Evolutionary conservation across 208 protist genomes (phyloP).

Genomic region (Leishmania guyanensis): DNA sequence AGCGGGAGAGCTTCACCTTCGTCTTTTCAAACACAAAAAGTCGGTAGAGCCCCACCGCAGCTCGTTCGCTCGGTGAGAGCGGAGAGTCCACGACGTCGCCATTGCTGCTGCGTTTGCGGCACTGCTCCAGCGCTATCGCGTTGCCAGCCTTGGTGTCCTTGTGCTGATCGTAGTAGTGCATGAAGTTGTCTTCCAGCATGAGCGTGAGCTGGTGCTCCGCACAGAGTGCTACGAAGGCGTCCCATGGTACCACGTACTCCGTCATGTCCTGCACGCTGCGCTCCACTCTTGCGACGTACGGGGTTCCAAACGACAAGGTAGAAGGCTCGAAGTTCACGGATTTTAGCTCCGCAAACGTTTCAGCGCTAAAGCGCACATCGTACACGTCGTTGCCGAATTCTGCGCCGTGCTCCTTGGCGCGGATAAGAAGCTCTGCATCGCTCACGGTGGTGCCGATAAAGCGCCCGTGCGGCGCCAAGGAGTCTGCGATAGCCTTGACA

Average conservation of each 20-base stretch:
- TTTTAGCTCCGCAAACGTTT: conserved; percentile 22
- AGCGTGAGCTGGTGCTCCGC: conserved; percentile 40
- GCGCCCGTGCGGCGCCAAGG: conserved; percentile 49
- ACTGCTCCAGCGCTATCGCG: conserved; percentile 24
- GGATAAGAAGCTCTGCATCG: conserved; percentile 50
- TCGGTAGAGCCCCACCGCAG: conserved; percentile 56
- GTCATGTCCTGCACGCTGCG: conserved; percentile 59
- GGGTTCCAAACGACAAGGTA: conserved; percentile 44
- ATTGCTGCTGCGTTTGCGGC: conserved; percentile 24
- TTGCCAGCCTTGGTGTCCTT: conserved; percentile 40
- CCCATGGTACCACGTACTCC: conserved; percentile 82
- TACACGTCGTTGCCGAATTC: conserved; percentile 59
- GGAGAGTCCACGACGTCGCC: conserved; percentile 30
- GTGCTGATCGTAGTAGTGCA: conserved; percentile 45
- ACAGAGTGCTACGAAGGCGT: conserved; percentile 51
- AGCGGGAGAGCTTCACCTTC: neutral
- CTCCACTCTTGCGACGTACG: conserved; percentile 71
- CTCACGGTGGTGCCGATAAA: conserved; percentile 80
- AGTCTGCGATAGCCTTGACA: conserved; percentile 42
- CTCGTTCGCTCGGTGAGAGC: conserved; percentile 41
- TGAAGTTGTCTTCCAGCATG: conserved; percentile 45
- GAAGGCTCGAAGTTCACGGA: conserved; percentile 8
- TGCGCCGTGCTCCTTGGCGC: conserved; percentile 35
- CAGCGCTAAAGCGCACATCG: conserved; percentile 46
- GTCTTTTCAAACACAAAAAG: conserved; percentile 72